phyloP scores from a whole-genome alignment of 805 yeast genomes.

The Cephaloascus fragrans region DNA sequence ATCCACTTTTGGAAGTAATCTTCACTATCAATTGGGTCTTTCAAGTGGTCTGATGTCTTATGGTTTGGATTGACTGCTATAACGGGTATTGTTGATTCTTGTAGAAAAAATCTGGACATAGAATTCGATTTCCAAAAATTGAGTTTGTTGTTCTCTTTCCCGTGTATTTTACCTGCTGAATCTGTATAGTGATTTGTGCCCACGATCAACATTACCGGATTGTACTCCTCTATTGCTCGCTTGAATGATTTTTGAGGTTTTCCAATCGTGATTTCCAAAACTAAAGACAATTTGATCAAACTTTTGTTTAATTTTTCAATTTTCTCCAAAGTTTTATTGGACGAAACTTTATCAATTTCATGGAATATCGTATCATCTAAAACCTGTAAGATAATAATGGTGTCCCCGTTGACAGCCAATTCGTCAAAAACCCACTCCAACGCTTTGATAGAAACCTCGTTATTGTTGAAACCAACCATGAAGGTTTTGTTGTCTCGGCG shows the following conservation, averaged over 20 bases:
- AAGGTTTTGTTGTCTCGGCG: constrained; percentile 33
- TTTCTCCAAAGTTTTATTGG: constrained; percentile 16
- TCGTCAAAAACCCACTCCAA: constrained; percentile 35
- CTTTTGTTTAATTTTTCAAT: constrained; percentile 25
- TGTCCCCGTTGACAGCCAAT: constrained; percentile 32
- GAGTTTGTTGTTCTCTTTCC: constrained; percentile 2
- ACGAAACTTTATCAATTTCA: constrained; percentile 17
- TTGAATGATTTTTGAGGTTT: constrained; percentile 27
- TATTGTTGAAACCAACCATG: constrained; percentile 27
- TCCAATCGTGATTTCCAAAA: constrained; percentile 30
- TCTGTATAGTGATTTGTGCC: constrained; percentile 27
- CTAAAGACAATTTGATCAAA: constrained; percentile 24
- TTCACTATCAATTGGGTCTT: constrained; percentile 19
- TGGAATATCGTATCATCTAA: constrained; percentile 22
- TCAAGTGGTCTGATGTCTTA: constrained; percentile 18
- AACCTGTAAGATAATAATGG: constrained; percentile 29
- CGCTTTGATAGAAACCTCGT: constrained; percentile 25
- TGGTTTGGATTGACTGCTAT: constrained; percentile 31
- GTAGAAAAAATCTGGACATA: constrained; percentile 27
- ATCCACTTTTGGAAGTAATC: constrained; percentile 26
- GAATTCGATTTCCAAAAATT: constrained; percentile 15
- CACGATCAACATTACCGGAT: constrained; percentile 34
- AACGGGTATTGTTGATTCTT: constrained; percentile 34
- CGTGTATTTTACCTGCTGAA: neutral
- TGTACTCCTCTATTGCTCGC: constrained; percentile 28